Evolutionary conservation across 257 asterid species (phyloP), one percentile per base, ranked within the genome.

Genomic region (Solanum stenotomum): DNA sequence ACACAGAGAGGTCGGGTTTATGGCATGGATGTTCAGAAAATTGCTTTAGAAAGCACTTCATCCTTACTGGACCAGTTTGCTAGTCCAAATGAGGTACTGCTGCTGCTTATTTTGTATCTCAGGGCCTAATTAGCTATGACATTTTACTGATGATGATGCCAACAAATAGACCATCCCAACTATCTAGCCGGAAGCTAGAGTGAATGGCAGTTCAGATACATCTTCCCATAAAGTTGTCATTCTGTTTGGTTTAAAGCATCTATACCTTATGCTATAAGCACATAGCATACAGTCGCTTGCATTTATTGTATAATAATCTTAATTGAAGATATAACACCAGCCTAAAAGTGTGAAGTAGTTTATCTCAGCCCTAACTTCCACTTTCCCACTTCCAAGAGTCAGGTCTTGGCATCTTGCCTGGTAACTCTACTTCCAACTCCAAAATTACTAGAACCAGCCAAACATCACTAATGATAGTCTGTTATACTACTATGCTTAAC

Each of bases 1-100:
- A 67, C 90, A 1, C 78, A 85, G 16, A 92, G 88, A 65, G 98
- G 99, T 78, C 95, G 96, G 38, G 99, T 97, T 87, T 91, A 91
- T 67, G 96, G 94, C 35, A 94, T 97, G 96, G 99, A 97, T 90
- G 92, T 96, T 31, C 99, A 95, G 89, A 95, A 94, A 86, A 90
- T 86, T 90, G 99, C 99, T 67, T 42, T 97, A 38, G 98, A 96
- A 87, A 92, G 90, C 49, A 94, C 99, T 85, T 92, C 96, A 5
- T 90, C 92, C 87, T 92, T 96, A 90, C 91, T 97, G 84, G 95
- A 94, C 82, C 94, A 86, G 25, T 94, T 94, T 33, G 93, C 92
- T 87, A 91, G 79, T 85, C 89, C 93, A 52, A 86, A 94, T 44
- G 93, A 94, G 98, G 99, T 97, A 89, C 33, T 67, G 40, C 74